phyloP scores from a whole-genome alignment of 345 rosid genomes.

The Barbarea vulgaris region DNA sequence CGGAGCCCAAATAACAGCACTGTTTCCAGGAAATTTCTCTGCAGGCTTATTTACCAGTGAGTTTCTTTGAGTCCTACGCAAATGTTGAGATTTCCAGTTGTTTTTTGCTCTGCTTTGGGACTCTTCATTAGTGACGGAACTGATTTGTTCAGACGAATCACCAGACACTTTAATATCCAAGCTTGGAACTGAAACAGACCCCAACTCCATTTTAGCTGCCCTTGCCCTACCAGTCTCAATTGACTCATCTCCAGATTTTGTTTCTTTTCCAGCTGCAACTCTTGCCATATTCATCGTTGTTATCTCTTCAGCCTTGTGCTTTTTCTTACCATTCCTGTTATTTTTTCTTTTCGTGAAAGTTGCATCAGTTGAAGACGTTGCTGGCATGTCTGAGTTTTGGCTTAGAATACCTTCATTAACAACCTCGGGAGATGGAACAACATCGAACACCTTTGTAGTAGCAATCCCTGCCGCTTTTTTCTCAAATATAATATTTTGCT shows the following conservation, averaged over 20 bases:
- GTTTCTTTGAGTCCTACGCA: constrained; percentile 61
- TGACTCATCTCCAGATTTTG: constrained; percentile 34
- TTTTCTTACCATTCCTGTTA: constrained; percentile 61
- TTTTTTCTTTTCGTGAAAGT: constrained; percentile 61
- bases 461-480: constrained; percentile 44
- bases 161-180: constrained; percentile 50
- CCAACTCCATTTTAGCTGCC: constrained; percentile 41
- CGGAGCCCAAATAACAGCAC: constrained; percentile 90
- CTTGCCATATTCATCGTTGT: constrained; percentile 41
- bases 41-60: constrained; percentile 51
- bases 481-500: constrained; percentile 47
- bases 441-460: constrained; percentile 43
- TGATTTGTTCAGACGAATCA: constrained; percentile 51
- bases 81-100: constrained; percentile 69
- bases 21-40: constrained; percentile 58
- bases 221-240: constrained; percentile 48
- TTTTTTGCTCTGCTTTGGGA: constrained; percentile 51
- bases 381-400: constrained; percentile 46
- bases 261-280: constrained; percentile 43
- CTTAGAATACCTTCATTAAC: constrained; percentile 42
- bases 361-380: constrained; percentile 49
- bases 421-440: constrained; percentile 38
- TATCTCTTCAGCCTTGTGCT: constrained; percentile 63
- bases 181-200: constrained; percentile 39
- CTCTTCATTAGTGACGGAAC: constrained; percentile 57